Evolutionary conservation across 139 green algal genomes (phyloP), one percentile per base, ranked within the genome.

Genomic region (Closterium sp.): DNA sequence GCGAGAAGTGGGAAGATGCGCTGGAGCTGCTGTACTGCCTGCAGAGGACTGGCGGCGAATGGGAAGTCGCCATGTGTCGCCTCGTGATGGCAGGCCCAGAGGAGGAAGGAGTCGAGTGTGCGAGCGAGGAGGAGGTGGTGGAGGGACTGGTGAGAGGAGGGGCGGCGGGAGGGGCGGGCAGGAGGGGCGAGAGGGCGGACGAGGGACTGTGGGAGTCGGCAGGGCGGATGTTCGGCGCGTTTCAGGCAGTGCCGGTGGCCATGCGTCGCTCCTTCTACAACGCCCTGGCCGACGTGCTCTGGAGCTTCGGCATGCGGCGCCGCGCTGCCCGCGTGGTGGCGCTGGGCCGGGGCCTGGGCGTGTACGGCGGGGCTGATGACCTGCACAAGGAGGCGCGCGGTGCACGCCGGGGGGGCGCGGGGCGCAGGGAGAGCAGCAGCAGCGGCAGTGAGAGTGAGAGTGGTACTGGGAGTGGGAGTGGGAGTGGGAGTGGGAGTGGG

Each of bases 181-280:
- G 62, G 13, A 73, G 91, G 17, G 89, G 91, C 10, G 31, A 21
- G n/a, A 24, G 90, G 31, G 70, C 3, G 31, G 90, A 92, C 84
- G 62, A 89, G 34, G 32, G 62, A 4, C 2, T 94, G 31, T 94
- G 92, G 92, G 79, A 94, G 31, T 86, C 89, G 17, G 92, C 92
- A 27, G 89, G n/a, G 62, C 31, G 50, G n/a, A 93, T 94, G 89
- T 91, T 94, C 21, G 86, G 87, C 6, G 30, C 50, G 24, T 45
- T 93, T 24, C 31, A 91, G 86, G 11, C 87, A 4, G 7, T 93
- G 42, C 62, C 62, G 27, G 1, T 30, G 70, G 89, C 79, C 24
- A 91, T 91, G 89, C 89, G 79, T 0, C 92, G 89, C 38, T 94
- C 92, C 24, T 94, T 94, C 42, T 94, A 91, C 92, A 94, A 94